These are phyloP conservation scores for Nemophila menziesii DNA, from an alignment of 257 asterid species.

Conservation along the genomic window DNA sequence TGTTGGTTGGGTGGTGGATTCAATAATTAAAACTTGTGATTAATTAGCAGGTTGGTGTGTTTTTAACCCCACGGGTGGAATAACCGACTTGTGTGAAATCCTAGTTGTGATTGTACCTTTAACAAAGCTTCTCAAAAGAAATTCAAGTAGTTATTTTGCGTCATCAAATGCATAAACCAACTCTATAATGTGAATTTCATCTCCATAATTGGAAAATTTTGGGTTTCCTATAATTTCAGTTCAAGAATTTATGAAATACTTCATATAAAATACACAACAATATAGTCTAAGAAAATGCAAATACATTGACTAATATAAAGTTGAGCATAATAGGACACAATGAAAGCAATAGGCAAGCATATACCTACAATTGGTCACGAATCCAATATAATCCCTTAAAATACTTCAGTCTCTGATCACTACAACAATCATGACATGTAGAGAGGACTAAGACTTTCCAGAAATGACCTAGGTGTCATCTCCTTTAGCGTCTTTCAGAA, in stretches of 20 bases:
- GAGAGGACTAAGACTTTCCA: no score
- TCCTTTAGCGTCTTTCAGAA: no score
- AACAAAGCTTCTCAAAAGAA: conserved; percentile 10
- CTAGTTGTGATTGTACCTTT: conserved; percentile 6
- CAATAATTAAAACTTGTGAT: no score
- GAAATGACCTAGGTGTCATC: no score
- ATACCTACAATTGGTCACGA: conserved; percentile 4
- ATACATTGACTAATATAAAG: conserved; percentile 15
- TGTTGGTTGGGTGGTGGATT: no score
- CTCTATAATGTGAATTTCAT: not conserved
- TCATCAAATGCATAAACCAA: not conserved
- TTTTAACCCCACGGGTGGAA: no score
- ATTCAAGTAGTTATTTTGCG: conserved; percentile 1
- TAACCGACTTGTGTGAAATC: no score
- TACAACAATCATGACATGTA: not conserved
- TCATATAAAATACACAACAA: not conserved
- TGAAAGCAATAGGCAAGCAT: conserved; percentile 7
- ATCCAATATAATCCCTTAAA: conserved; percentile 6
- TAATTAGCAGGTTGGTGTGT: no score
- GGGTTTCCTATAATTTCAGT: conserved; percentile 6
- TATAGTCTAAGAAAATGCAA: not conserved
- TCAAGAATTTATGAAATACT: no score
- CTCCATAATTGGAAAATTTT: conserved; percentile 1
- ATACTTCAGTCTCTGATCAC: conserved; percentile 7
- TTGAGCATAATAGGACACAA: conserved; percentile 10